Conservation (phyloP, 495 filamentous ascomycete species). For the Neurospora sp. region DNA sequence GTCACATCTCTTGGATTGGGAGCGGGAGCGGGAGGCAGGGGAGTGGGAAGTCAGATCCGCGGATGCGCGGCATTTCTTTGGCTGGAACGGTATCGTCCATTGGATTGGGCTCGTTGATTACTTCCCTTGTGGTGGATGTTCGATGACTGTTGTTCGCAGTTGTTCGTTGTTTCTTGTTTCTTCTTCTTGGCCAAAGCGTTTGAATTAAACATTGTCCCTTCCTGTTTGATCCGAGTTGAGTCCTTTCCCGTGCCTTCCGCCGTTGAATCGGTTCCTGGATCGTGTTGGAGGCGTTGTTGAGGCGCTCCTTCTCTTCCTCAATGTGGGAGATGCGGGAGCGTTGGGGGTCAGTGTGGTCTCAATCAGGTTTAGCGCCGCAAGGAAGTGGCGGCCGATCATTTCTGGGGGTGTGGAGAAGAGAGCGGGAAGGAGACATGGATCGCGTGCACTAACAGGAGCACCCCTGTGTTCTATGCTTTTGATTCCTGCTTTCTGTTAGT, state of each 20-base stretch:
- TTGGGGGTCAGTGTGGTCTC: background rate
- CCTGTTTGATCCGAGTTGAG: background rate
- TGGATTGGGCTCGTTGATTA: background rate
- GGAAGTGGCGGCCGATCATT: background rate
- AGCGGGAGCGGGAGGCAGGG: background rate
- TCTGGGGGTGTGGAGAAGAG: background rate
- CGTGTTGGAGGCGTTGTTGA: background rate
- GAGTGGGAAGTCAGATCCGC: background rate
- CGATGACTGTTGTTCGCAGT: too few relatives aligned
- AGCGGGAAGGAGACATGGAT: background rate
- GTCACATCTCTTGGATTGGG: background rate
- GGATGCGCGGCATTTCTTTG: background rate
- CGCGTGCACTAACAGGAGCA: background rate
- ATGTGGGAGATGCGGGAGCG: background rate
- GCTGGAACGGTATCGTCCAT: background rate
- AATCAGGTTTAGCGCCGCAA: background rate
- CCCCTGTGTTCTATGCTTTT: too few relatives aligned
- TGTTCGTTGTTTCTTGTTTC: background rate
- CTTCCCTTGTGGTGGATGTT: too few relatives aligned
- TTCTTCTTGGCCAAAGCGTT: background rate
- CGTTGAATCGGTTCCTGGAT: background rate
- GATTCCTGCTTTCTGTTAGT: accelerated
- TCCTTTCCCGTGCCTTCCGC: background rate
- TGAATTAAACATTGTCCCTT: background rate
- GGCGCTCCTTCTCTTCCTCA: background rate